Evolutionary conservation across 2,329 filamentous ascomycete species (phyloP).

Genomic region (Colletotrichum filicis): DNA sequence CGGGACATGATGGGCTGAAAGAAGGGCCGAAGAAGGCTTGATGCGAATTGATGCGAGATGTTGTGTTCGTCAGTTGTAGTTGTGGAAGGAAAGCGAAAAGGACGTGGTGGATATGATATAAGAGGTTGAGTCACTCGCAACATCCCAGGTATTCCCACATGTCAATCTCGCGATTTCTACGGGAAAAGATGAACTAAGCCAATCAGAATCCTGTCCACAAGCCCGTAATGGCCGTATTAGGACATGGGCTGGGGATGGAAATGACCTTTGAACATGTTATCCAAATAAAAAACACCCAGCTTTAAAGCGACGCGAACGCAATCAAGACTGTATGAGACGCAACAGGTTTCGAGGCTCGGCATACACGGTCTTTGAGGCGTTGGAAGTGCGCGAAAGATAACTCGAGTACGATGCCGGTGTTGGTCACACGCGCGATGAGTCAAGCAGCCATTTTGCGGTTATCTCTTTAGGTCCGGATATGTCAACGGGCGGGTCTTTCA

Average conservation of each 20-base stretch:
- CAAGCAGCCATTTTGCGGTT: background rate
- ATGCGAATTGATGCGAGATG: background rate
- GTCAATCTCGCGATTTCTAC: slow-evolving; percentile 1
- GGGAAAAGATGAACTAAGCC: background rate
- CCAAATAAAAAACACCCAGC: background rate
- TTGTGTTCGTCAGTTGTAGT: too few species aligned
- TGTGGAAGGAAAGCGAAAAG: background rate
- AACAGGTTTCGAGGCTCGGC: background rate
- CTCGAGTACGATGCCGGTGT: background rate
- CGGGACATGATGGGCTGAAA: slow-evolving; percentile 44
- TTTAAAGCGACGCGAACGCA: background rate
- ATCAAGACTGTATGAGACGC: background rate
- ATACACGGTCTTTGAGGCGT: background rate
- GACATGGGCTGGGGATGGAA: background rate
- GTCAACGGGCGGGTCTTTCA: background rate
- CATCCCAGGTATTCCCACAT: background rate
- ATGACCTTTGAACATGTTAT: background rate
- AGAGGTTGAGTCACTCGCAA: background rate
- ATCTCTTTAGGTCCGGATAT: background rate
- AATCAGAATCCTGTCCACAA: background rate
- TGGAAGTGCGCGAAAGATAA: background rate
- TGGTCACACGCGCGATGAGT: background rate
- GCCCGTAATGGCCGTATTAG: slow-evolving; percentile 12
- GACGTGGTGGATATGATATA: background rate
- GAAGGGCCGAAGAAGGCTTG: background rate